These are phyloP conservation scores for Paracamarosporium sp. DNA, from an alignment of 2,329 filamentous ascomycete genomes.

Conservation along the genomic window DNA sequence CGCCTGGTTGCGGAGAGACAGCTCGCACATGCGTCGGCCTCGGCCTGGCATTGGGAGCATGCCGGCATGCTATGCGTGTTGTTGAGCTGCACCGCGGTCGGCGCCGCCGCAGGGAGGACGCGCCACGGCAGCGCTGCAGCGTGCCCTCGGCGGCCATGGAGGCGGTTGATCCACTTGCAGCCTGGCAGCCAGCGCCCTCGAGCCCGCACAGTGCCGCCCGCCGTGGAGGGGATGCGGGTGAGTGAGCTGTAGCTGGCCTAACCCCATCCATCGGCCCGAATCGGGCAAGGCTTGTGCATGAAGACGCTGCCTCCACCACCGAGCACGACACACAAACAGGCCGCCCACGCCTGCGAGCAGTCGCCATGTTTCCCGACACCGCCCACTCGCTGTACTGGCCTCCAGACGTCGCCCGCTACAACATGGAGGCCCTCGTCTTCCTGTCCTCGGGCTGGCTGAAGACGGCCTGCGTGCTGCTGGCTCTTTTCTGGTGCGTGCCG, in stretches of 20 bases:
- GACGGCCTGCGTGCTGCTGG: constrained; percentile 42
- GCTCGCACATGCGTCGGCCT: not conserved
- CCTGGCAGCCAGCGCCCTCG: not conserved
- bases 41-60: constrained; percentile 7
- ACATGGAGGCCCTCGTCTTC: constrained; percentile 43
- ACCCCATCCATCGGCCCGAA: constrained; percentile 15
- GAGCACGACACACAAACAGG: constrained; percentile 6
- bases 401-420: constrained; percentile 40
- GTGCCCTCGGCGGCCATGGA: not conserved
- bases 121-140: not conserved
- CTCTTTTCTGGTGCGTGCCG: constrained; percentile 42
- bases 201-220: not conserved
- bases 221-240: not conserved
- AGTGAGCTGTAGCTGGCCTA: not conserved
- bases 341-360: constrained; percentile 16
- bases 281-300: constrained; percentile 11
- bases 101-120: not conserved
- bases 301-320: not conserved
- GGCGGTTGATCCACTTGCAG: not conserved
- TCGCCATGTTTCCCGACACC: constrained; percentile 41
- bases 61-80: constrained; percentile 5
- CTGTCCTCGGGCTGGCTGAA: constrained; percentile 44
- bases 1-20: not conserved
- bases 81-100: constrained; percentile 11
- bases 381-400: constrained; percentile 41